Evolutionary conservation across 495 filamentous ascomycete species (phyloP).

Genomic region (Penicillium mononematosum): DNA sequence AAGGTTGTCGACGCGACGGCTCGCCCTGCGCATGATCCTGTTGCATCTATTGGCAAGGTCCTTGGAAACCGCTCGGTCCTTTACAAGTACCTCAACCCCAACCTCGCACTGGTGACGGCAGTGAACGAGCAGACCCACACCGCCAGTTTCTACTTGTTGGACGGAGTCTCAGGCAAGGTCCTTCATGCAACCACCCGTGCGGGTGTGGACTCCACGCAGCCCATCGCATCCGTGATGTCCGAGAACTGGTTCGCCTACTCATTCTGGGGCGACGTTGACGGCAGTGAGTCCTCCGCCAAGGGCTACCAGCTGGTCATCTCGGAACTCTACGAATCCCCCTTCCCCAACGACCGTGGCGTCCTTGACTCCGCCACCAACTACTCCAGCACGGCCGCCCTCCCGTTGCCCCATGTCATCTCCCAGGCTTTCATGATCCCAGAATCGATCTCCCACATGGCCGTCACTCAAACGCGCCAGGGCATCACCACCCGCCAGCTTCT

Average conservation of each 20-base stretch:
- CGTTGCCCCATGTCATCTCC: conserved; percentile 67
- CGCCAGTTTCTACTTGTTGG: conserved; percentile 76
- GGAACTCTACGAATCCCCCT: conserved; percentile 83
- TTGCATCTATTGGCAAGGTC: conserved; percentile 92
- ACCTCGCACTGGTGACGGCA: conserved; percentile 76
- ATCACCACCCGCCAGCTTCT: conserved; percentile 85
- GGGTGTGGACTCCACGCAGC: conserved; percentile 70
- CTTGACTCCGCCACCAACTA: conserved; percentile 66
- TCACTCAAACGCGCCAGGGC: conserved; percentile 88
- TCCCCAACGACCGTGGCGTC: conserved; percentile 81
- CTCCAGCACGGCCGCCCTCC: conserved; percentile 55
- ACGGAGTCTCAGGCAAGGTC: conserved; percentile 79
- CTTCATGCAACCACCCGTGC: conserved; percentile 68
- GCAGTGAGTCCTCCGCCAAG: conserved; percentile 56
- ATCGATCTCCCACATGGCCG: conserved; percentile 72
- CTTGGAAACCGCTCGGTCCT: conserved; percentile 86
- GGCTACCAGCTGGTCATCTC: conserved; percentile 85
- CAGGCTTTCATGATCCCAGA: conserved; percentile 77
- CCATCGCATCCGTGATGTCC: conserved; percentile 72
- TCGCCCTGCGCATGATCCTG: conserved; percentile 74
- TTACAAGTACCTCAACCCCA: conserved; percentile 96
- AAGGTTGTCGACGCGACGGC: conserved; percentile 63
- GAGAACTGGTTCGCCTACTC: conserved; percentile 97
- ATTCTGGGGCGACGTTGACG: conserved; percentile 63
- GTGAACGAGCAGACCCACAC: conserved; percentile 50